Evolutionary conservation across 257 asterid species (phyloP).

Genomic region (Parsonsia alboflavescens): DNA sequence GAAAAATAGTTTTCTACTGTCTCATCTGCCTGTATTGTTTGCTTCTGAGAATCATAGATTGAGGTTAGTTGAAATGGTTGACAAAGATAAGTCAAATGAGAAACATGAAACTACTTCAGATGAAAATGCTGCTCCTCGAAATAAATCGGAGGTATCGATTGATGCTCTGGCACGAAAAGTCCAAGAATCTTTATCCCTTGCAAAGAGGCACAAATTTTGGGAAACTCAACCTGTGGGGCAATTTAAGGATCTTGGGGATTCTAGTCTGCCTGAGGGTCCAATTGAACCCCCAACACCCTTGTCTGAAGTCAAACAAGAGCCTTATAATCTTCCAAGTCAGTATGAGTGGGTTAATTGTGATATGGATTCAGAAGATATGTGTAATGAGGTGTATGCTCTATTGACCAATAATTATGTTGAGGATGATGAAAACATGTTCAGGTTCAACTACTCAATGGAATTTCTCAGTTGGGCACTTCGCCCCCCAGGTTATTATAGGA

Average conservation of each 20-base stretch:
- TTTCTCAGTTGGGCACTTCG: slow-evolving; percentile 52
- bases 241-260: slow-evolving; percentile 38
- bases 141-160: slow-evolving; percentile 39
- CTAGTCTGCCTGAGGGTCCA: slow-evolving; percentile 47
- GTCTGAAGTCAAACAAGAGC: slow-evolving; percentile 53
- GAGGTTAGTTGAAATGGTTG: slow-evolving; percentile 38
- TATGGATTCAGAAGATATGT: slow-evolving; percentile 39
- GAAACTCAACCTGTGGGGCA: slow-evolving; percentile 63
- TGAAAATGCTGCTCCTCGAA: slow-evolving; percentile 32
- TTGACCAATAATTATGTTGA: slow-evolving; percentile 46
- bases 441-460: slow-evolving; percentile 53
- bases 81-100: slow-evolving; percentile 34
- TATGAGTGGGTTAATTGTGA: slow-evolving; percentile 51
- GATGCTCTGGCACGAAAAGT: slow-evolving; percentile 51
- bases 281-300: slow-evolving; percentile 41
- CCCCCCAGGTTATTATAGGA: slow-evolving; percentile 40
- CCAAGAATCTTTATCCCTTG: slow-evolving; percentile 66
- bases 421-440: slow-evolving; percentile 51
- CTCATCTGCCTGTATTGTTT: neutral
- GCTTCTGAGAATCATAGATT: neutral
- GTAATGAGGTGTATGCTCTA: slow-evolving; percentile 46
- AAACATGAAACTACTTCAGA: slow-evolving; percentile 33
- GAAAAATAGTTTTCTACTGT: too few relatives aligned
- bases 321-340: slow-evolving; percentile 48
- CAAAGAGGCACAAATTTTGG: slow-evolving; percentile 53